Conservation (phyloP, 495 filamentous ascomycete species). For the Penicillium simplicissimum region DNA sequence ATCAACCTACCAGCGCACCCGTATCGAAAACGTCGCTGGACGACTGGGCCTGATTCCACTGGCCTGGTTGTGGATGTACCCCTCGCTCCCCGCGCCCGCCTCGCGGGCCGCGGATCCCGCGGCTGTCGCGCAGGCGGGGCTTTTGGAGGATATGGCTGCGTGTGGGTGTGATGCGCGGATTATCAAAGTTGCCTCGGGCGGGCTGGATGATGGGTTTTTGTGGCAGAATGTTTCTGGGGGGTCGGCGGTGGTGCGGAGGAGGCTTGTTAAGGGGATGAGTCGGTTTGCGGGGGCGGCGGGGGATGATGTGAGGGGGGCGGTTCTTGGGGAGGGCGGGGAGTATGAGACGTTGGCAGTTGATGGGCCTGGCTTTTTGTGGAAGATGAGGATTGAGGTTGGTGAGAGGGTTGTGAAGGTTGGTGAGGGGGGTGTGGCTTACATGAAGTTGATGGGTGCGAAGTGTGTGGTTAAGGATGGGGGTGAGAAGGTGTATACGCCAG, state of each 20-base stretch:
- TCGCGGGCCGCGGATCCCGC: constrained; percentile 22
- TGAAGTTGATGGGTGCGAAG: constrained; percentile 58
- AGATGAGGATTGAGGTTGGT: constrained; percentile 64
- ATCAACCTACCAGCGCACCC: constrained; percentile 90
- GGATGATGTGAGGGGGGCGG: constrained; percentile 54
- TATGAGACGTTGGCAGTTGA: constrained; percentile 91
- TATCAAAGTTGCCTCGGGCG: constrained; percentile 91
- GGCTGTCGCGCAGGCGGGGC: constrained; percentile 38
- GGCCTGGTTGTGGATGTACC: constrained; percentile 89
- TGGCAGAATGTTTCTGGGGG: constrained; percentile 75
- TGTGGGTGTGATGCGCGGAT: constrained; percentile 79
- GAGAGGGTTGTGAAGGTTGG: constrained; percentile 57
- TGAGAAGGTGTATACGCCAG: constrained; percentile 37
- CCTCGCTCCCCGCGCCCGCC: constrained; percentile 57
- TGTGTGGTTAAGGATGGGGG: constrained; percentile 53
- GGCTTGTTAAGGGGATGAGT: constrained; percentile 61
- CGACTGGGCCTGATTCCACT: constrained; percentile 78
- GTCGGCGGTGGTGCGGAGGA: constrained; percentile 47
- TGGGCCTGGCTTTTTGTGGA: constrained; percentile 73
- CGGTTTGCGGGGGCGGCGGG: constrained; percentile 61
- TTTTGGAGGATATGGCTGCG: constrained; percentile 80
- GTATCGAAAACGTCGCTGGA: constrained; percentile 83
- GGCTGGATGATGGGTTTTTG: constrained; percentile 76
- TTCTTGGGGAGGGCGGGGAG: constrained; percentile 92
- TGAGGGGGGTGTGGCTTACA: constrained; percentile 70